Conservation (phyloP, 2,329 filamentous ascomycete genomes). For the Neonectria hederae region DNA sequence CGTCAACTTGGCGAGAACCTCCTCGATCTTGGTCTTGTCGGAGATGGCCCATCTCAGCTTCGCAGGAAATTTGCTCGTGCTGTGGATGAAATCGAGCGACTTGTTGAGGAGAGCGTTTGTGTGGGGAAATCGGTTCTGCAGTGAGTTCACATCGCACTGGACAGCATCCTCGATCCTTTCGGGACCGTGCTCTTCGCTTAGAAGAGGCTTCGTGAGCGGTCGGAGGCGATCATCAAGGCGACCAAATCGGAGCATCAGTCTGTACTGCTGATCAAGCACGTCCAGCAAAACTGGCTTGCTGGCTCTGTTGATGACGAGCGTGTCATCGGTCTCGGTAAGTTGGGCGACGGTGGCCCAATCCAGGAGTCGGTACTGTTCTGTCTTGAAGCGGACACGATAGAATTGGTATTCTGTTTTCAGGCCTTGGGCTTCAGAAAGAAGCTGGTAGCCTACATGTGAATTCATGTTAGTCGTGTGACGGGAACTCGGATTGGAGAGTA, state of each 20-base stretch:
- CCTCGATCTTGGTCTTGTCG: constrained; percentile 8
- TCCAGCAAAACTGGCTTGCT: constrained; percentile 4
- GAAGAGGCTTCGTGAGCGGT: constrained; percentile 8
- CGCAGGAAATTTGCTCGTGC: background rate
- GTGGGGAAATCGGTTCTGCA: constrained; percentile 1
- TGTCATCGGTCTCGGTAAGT: constrained; percentile 6
- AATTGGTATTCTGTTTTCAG: constrained; percentile 1
- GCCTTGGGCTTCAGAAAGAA: constrained; percentile 3
- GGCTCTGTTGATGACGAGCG: constrained; percentile 1
- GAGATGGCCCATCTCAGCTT: constrained; percentile 10
- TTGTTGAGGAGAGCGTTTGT: constrained; percentile 1
- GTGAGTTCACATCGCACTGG: background rate
- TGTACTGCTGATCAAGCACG: constrained; percentile 8
- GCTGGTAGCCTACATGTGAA: background rate
- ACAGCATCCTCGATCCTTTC: background rate
- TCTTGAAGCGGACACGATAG: constrained; percentile 10
- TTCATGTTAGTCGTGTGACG: background rate
- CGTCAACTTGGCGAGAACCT: constrained; percentile 3
- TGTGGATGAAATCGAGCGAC: constrained; percentile 8
- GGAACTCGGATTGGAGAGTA: background rate
- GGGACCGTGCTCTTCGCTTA: background rate
- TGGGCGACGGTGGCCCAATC: constrained; percentile 12
- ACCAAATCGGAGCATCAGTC: constrained; percentile 9
- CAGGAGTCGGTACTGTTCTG: constrained; percentile 9
- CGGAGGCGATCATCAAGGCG: constrained; percentile 5